Evolutionary conservation across 2,329 filamentous ascomycete genomes (phyloP).

Genomic region (Fusarium fujikuroi): DNA sequence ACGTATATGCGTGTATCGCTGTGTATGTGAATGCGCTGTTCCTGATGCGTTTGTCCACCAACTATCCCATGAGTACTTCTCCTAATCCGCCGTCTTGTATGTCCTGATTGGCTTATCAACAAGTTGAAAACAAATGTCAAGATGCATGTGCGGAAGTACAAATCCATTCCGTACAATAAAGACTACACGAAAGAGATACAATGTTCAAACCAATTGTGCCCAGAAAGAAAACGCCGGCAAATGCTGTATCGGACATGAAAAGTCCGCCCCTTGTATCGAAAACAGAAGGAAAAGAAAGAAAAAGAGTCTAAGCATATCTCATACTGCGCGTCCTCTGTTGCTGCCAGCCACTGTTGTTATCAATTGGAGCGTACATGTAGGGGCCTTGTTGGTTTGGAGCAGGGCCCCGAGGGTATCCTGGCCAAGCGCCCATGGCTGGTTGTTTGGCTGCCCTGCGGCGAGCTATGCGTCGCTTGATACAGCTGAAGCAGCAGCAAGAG

Average conservation of each 20-base stretch:
- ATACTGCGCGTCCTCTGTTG: conserved; percentile 39
- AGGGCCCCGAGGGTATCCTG: conserved; percentile 27
- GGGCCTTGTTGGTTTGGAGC: conserved; percentile 32
- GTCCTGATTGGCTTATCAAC: conserved; percentile 5
- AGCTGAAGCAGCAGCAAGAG: conserved; percentile 71
- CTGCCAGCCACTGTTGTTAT: conserved; percentile 30
- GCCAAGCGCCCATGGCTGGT: conserved; percentile 43
- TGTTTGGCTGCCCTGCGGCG: conserved; percentile 43
- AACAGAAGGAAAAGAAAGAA: background rate
- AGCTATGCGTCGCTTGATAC: conserved; percentile 43
- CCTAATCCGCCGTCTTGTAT: conserved; percentile 6
- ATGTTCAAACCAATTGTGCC: conserved; percentile 8
- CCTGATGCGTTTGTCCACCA: conserved; percentile 2
- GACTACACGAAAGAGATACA: background rate
- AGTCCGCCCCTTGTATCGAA: background rate
- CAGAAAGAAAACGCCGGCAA: conserved; percentile 35
- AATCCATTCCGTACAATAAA: background rate
- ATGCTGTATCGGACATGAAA: conserved; percentile 28
- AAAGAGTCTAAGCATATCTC: conserved; percentile 46
- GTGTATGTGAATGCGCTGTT: conserved; percentile 11
- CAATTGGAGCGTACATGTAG: conserved; percentile 39
- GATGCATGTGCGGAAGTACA: background rate
- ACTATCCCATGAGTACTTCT: conserved; percentile 1
- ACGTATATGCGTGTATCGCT: conserved; percentile 1
- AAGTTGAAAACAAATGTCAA: conserved; percentile 4